phyloP scores from a whole-genome alignment of 164 flowering plant genomes.

The Liquidambar formosana region DNA sequence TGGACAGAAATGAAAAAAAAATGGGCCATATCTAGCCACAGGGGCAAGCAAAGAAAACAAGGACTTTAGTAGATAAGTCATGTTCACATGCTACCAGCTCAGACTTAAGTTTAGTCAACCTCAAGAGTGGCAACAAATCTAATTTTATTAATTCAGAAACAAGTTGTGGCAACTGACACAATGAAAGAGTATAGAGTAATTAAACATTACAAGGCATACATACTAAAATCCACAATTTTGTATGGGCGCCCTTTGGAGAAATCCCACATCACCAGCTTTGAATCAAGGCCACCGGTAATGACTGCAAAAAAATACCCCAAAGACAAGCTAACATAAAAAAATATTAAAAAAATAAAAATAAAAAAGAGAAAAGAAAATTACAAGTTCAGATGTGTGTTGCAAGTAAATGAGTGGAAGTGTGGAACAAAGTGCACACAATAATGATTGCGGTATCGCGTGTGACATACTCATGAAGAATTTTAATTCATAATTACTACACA shows the following conservation, averaged over 20 bases:
- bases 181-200: too few species aligned
- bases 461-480: too few species aligned
- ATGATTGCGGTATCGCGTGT: too few species aligned
- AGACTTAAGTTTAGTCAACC: not conserved
- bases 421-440: not conserved
- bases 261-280: slow-evolving; percentile 91
- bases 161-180: too few species aligned
- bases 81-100: not conserved
- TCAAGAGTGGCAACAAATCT: not conserved
- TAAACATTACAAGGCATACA: not conserved
- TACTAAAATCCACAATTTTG: slow-evolving; percentile 79
- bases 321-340: not conserved
- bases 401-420: not conserved
- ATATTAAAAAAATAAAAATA: not conserved
- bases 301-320: slow-evolving; percentile 41
- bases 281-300: slow-evolving; percentile 91
- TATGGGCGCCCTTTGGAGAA: slow-evolving; percentile 78
- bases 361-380: not conserved
- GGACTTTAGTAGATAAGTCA: not conserved
- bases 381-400: not conserved
- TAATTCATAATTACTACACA: too few species aligned
- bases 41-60: not conserved
- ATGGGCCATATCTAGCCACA: too few species aligned
- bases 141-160: not conserved
- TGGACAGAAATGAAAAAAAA: too few species aligned